Evolutionary conservation across 768 basidiomycete species (phyloP).

Genomic region (Termitomyces sp.): DNA sequence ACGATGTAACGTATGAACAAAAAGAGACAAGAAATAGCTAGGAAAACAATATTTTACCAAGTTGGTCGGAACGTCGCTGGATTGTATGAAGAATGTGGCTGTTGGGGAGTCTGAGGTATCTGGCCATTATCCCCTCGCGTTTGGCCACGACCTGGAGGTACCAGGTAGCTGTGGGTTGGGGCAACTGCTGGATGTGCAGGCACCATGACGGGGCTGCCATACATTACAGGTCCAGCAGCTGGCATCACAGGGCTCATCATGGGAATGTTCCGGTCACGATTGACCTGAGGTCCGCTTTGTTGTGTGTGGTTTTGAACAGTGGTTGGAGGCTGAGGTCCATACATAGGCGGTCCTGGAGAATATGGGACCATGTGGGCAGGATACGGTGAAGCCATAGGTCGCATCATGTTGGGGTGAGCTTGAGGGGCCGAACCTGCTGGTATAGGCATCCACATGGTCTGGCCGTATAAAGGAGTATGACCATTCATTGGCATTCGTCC

Average conservation of each 20-base stretch:
- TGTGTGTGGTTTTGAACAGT: slow-evolving; percentile 39
- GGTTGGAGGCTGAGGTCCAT: slow-evolving; percentile 41
- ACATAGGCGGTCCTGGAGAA: slow-evolving; percentile 49
- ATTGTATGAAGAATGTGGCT: slow-evolving; percentile 38
- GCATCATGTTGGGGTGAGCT: slow-evolving; percentile 48
- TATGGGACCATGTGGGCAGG: slow-evolving; percentile 64
- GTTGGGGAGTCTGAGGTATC: slow-evolving; percentile 35
- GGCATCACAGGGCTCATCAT: slow-evolving; percentile 75
- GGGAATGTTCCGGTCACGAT: slow-evolving; percentile 51
- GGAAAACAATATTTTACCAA: slow-evolving; percentile 39
- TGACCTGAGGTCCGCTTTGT: slow-evolving; percentile 31
- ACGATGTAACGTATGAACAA: slow-evolving; percentile 37
- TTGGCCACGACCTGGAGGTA: slow-evolving; percentile 47
- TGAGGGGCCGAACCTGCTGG: slow-evolving; percentile 43
- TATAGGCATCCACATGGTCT: slow-evolving; percentile 64
- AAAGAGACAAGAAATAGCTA: slow-evolving; percentile 23
- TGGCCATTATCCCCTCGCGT: slow-evolving; percentile 45
- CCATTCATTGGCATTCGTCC: slow-evolving; percentile 60
- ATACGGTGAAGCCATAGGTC: slow-evolving; percentile 60
- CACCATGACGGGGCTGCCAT: slow-evolving; percentile 70
- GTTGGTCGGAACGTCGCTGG: slow-evolving; percentile 41
- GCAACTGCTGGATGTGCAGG: slow-evolving; percentile 46
- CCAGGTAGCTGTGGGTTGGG: slow-evolving; percentile 44
- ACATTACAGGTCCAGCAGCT: slow-evolving; percentile 57
- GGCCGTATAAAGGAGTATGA: slow-evolving; percentile 55